Conservation (phyloP, 805 yeast species). For the Starmerella scarabaei region DNA sequence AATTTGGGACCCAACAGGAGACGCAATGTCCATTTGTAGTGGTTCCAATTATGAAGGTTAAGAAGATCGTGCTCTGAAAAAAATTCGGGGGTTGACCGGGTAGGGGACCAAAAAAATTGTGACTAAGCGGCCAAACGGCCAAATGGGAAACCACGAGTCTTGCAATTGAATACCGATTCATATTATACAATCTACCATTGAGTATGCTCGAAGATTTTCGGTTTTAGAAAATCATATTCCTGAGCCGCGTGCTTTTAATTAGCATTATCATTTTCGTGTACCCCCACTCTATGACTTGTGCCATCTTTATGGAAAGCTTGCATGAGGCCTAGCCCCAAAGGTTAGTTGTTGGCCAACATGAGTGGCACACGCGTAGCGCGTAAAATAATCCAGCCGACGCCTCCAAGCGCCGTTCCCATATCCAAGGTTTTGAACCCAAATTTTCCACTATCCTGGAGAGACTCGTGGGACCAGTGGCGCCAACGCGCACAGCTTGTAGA, state of each 20-base stretch:
- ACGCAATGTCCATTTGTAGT: slow-evolving; percentile 77
- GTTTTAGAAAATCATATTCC: too few species aligned
- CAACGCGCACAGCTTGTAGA: slow-evolving; percentile 26
- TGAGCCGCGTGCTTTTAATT: too few species aligned
- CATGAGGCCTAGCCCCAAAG: too few species aligned
- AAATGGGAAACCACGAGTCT: too few species aligned
- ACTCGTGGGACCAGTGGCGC: slow-evolving; percentile 36
- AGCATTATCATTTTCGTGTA: neutral
- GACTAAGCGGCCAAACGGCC: too few species aligned
- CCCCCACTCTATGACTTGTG: too few species aligned
- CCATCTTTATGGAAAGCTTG: too few species aligned
- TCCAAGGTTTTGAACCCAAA: slow-evolving; percentile 21
- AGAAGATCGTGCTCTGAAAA: slow-evolving; percentile 7
- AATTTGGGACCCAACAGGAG: slow-evolving; percentile 92
- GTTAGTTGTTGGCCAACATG: too few species aligned
- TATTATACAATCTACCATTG: too few species aligned
- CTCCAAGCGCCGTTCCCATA: slow-evolving; percentile 29
- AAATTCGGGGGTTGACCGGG: neutral
- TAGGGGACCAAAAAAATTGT: neutral
- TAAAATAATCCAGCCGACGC: slow-evolving; percentile 22
- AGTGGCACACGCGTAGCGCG: too few species aligned
- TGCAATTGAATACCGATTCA: too few species aligned
- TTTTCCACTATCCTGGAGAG: slow-evolving; percentile 29
- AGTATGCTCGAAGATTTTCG: too few species aligned
- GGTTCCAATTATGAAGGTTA: neutral